phyloP scores from a whole-genome alignment of 768 basidiomycete genomes.

The Leccinum uliginosum region DNA sequence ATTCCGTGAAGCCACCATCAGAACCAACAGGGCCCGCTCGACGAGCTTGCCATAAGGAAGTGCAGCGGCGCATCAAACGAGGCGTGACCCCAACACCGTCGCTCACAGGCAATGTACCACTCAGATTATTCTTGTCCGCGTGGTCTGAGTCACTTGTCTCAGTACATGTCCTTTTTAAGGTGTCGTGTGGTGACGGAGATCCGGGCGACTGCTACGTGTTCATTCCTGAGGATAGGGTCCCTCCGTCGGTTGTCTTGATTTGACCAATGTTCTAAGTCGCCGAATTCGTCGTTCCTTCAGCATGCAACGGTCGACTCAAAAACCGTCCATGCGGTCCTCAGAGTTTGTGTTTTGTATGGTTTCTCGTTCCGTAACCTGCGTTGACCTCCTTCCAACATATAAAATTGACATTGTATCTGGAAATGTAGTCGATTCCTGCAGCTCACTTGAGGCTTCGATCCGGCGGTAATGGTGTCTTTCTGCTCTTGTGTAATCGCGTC shows the following conservation, averaged over 20 bases:
- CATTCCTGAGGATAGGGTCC: not conserved
- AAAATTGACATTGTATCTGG: constrained; percentile 4
- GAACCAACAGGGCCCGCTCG: not conserved
- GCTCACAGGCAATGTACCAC: not conserved
- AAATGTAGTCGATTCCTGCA: not conserved
- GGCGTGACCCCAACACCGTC: not conserved
- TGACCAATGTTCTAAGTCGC: not conserved
- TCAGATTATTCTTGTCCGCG: not conserved
- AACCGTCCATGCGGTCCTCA: not conserved
- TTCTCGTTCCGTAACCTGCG: not conserved
- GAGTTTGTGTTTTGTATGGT: not conserved
- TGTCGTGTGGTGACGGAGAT: not conserved
- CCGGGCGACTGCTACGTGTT: not conserved
- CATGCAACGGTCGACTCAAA: not conserved
- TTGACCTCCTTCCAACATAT: constrained; percentile 9
- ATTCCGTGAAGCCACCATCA: not conserved
- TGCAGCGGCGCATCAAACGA: not conserved
- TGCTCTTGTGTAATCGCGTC: constrained; percentile 1
- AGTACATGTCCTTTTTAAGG: not conserved
- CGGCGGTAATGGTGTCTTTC: constrained; percentile 16
- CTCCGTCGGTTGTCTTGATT: not conserved
- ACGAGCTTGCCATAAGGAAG: not conserved
- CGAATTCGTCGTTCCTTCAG: not conserved
- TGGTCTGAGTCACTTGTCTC: not conserved
- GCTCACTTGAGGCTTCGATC: not conserved